Conservation (phyloP, 2,329 filamentous ascomycete genomes). For the Westerdykella sp. region DNA sequence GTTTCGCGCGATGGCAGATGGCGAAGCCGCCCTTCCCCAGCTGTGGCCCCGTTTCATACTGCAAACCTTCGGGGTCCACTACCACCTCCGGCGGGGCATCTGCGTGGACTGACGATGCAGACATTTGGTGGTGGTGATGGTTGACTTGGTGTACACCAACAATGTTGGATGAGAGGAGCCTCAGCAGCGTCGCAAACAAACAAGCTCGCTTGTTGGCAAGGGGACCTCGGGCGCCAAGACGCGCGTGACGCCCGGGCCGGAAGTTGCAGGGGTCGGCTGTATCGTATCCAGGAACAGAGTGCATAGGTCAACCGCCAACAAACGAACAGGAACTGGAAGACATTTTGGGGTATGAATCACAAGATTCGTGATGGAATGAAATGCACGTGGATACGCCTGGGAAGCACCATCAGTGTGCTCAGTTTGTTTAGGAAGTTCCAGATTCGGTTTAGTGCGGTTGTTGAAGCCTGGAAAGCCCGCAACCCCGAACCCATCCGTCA, state of each 20-base stretch:
- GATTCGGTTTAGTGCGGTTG: too few relatives aligned
- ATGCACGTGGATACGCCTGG: not conserved
- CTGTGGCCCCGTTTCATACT: constrained; percentile 67
- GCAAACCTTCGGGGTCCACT: constrained; percentile 61
- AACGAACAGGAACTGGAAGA: too few relatives aligned
- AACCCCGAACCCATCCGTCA: too few relatives aligned
- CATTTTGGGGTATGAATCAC: too few relatives aligned
- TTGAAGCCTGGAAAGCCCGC: too few relatives aligned
- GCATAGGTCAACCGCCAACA: too few relatives aligned
- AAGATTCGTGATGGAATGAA: too few relatives aligned
- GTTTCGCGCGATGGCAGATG: constrained; percentile 68
- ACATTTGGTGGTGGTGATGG: constrained; percentile 29
- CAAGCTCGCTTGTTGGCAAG: constrained; percentile 12
- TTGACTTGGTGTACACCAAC: constrained; percentile 4
- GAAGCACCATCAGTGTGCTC: too few relatives aligned
- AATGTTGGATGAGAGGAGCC: constrained; percentile 17
- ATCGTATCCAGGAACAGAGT: too few relatives aligned
- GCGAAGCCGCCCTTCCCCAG: constrained; percentile 78
- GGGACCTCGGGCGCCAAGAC: constrained; percentile 4
- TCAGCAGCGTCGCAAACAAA: constrained; percentile 12
- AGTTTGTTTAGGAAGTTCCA: too few relatives aligned
- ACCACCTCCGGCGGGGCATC: constrained; percentile 52
- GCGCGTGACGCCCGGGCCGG: too few relatives aligned
- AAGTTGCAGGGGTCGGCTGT: too few relatives aligned
- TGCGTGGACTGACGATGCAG: constrained; percentile 45